Base-by-base conservation (phyloP, 805 yeast genomes). In the Zygosaccharomyces pseudorouxii region DNA sequence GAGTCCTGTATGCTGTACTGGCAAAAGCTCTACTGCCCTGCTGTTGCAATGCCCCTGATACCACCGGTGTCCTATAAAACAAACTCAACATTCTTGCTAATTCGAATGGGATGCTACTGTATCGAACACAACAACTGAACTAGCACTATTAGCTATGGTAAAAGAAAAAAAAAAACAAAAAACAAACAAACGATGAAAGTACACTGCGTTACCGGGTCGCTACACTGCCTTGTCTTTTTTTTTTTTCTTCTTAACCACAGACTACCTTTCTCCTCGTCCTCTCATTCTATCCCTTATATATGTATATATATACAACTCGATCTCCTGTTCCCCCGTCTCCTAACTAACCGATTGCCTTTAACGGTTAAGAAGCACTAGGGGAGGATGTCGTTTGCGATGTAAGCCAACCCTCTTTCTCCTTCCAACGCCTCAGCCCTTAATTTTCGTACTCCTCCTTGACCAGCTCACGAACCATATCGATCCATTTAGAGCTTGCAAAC, bases 391-490 rank as follows among this genome's bases (percentile, higher is more conserved):
- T 14, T 41, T 41, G 22, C 28, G 27, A 11, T 36, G 12, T 36
- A 19, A 27, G 23, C 23, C 22, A 19, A n/a, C 18, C 36, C 36
- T 30, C 37, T 14, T 19, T n/a, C 18, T 31, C 18, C 18, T 18
- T 33, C 16, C 20, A 9, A 14, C 19, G 12, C 12, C 20, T n/a
- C 20, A 14, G 11, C 19, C 37, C 22, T 52, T 50, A 65, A 46
- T 52, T 60, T 27, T 65, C 69, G 40, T 61, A 63, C 50, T 67
- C 70, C 49, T 65, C 70, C 46, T 67, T 67, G 22, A 66, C 60
- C 42, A 67, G 49, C 43, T 66, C 70, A 52, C 68, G 64, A 18
- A 60, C 69, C 70, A 67, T 64, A 50, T 66, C 63, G 42, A 65
- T 58, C 71, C 71, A 67, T 46, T 58, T 60, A 40, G 57, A 47